A percentile compares a stretch with the other conserved stretches of the same genome.
These are phyloP conservation scores for Penicillium nucicola DNA, from an alignment of 495 filamentous ascomycete species.

Conservation along the genomic window DNA sequence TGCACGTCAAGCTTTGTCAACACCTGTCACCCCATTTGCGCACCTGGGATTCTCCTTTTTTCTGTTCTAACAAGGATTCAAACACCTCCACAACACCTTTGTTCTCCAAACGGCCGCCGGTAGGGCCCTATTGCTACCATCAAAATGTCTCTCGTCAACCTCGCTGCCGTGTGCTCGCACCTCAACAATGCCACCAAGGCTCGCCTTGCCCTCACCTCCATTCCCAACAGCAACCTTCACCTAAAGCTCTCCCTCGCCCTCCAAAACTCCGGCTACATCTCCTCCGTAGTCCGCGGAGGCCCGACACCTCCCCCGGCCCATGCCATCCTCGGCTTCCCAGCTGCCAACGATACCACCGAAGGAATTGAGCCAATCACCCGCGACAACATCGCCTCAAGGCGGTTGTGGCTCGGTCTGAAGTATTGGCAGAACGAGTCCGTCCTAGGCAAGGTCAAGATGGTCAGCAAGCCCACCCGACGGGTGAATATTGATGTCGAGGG, in stretches of 20 bases:
- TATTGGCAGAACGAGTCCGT: conserved; percentile 90
- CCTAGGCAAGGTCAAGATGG: conserved; percentile 61
- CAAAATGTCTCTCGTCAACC: conserved; percentile 80
- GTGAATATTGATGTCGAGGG: conserved; percentile 60
- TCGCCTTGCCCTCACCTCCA: conserved; percentile 80
- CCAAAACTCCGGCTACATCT: conserved; percentile 79
- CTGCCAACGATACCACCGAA: conserved; percentile 31
- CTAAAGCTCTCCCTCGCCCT: conserved; percentile 71
- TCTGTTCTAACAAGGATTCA: background rate
- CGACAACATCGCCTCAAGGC: conserved; percentile 70
- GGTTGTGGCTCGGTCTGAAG: conserved; percentile 91
- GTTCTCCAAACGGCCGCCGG: conserved; percentile 13
- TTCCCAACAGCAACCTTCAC: conserved; percentile 79
- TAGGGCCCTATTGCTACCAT: conserved; percentile 24
- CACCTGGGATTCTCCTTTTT: background rate
- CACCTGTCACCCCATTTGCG: background rate
- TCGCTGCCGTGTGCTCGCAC: conserved; percentile 83
- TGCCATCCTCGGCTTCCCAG: conserved; percentile 45
- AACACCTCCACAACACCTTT: background rate
- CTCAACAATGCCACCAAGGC: conserved; percentile 90
- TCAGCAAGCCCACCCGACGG: conserved; percentile 74
- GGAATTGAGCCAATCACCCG: conserved; percentile 62
- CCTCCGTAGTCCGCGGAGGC: conserved; percentile 76
- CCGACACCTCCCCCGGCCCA: conserved; percentile 58
- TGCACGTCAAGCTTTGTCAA: conserved; percentile 1